phyloP scores from a whole-genome alignment of 1,139 yeast species.

The Debaryomyces subglobosus region DNA sequence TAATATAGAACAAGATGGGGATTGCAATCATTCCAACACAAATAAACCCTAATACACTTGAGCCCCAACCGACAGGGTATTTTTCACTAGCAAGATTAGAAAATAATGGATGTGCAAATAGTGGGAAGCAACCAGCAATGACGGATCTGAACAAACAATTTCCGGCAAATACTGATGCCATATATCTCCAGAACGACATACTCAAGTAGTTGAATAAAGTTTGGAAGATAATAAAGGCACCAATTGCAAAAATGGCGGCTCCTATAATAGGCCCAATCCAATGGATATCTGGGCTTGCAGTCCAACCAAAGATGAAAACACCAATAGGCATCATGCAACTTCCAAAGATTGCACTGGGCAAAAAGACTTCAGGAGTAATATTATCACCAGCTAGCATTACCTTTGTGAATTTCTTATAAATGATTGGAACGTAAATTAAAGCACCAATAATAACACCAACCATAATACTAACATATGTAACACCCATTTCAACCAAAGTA shows the following conservation, averaged over 20 bases:
- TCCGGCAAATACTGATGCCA: conserved; percentile 64
- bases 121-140: conserved; percentile 64
- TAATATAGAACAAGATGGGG: conserved; percentile 49
- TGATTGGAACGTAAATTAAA: conserved; percentile 22
- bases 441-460: conserved; percentile 43
- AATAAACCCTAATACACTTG: conserved; percentile 49
- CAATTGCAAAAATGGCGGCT: conserved; percentile 28
- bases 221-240: conserved; percentile 37
- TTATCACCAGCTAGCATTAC: conserved; percentile 36
- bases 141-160: conserved; percentile 55
- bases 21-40: conserved; percentile 45
- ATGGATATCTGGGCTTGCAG: conserved; percentile 28
- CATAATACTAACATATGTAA: conserved; percentile 46
- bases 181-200: conserved; percentile 55
- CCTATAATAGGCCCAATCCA: conserved; percentile 40
- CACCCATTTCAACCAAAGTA: conserved; percentile 53
- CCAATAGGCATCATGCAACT: conserved; percentile 33
- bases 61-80: conserved; percentile 62
- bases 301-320: conserved; percentile 38
- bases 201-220: conserved; percentile 55
- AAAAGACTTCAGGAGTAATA: conserved; percentile 61
- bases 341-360: conserved; percentile 50
- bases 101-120: conserved; percentile 58
- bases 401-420: conserved; percentile 24
- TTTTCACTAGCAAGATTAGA: conserved; percentile 43